Conservation (phyloP, 169 alveolate genomes). For the Babesia caballi region DNA sequence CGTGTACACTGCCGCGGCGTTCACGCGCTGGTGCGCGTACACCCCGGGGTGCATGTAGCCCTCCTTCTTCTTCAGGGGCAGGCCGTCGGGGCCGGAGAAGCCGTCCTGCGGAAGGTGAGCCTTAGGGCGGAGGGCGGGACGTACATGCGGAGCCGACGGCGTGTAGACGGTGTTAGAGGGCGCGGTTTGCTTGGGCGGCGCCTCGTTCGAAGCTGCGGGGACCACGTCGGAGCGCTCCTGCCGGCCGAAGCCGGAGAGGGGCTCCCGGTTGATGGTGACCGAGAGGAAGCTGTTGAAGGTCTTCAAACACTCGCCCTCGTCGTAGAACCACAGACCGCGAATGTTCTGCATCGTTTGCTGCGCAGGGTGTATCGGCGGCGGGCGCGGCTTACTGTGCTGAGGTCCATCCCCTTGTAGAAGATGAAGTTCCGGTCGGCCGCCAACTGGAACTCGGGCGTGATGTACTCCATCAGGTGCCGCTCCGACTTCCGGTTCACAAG, state of each 20-base stretch:
- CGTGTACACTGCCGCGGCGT: too few species aligned
- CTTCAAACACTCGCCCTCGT: conserved; percentile 44
- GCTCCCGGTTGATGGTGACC: conserved; percentile 16
- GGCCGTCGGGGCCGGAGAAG: too few species aligned
- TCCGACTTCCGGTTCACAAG: conserved; percentile 72
- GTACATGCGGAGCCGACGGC: not conserved
- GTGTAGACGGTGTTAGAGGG: not conserved
- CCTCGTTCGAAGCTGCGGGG: not conserved
- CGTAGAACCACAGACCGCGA: conserved; percentile 56
- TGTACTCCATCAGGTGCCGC: conserved; percentile 67
- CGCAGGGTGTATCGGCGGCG: not conserved
- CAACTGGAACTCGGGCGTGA: conserved; percentile 65
- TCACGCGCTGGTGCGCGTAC: not conserved
- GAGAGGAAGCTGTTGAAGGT: conserved; percentile 25
- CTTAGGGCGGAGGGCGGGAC: too few species aligned
- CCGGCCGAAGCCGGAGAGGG: conserved; percentile 19
- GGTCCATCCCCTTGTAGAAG: conserved; percentile 51
- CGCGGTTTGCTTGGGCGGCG: not conserved
- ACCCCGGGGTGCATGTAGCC: not conserved
- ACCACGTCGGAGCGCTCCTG: not conserved
- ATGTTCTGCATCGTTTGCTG: conserved; percentile 22
- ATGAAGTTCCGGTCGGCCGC: conserved; percentile 66
- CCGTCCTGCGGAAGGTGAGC: too few species aligned
- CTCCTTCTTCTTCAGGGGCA: not conserved
- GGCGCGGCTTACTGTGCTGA: conserved; percentile 22